Base-by-base conservation (phyloP, 768 basidiomycete genomes). In the Calvatia gigantea region DNA sequence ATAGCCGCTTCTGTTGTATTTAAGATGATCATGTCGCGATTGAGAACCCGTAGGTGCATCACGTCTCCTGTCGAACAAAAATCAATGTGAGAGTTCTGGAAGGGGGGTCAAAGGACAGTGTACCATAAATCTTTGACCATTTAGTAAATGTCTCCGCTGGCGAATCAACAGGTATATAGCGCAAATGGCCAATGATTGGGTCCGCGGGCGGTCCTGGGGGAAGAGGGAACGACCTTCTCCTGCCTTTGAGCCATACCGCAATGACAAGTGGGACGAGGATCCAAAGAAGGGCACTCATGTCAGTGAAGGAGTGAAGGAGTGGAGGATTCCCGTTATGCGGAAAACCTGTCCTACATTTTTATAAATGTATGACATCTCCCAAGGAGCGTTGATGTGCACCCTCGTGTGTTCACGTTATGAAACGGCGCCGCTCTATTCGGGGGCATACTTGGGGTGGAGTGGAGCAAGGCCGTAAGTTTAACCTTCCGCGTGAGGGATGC, bases 1-100 rank as follows among this genome's bases (percentile, higher is more conserved):
- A 46, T 27, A 0, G 62, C 62, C 4, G 58, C 55, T 19, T 58
- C 52, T 5, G 51, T 48, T 3, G 59, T 56, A 35, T 60, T 58
- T 4, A 64, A 52, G 4, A 64, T 42, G 11, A 64, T 37, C 5
- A 64, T 51, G 17, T 53, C 23, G 6, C 45, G 45, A 25, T 32
- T 41, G n/a, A 55, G 25, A 2, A 55, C 32, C 4, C 54, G 46
- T 2, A 55, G 54, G 3, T 39, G 15, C 9, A 48, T 48, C 8
- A 55, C 54, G 48, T 48, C 54, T n/a, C 54, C 54, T 55, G 19
- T 9, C 19, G 19, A 11, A 25, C 9, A 2, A 5, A 14, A 42
- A 11, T 42, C 7, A 42, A 21, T 11, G 23, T 17, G 2, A 42
- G 12, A 21, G 11, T 23, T 9, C 8, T 7, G 19, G 19, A 8